These are phyloP conservation scores for Aspergillus eucalypticola DNA, from an alignment of 2,329 filamentous ascomycete species.

Conservation along the genomic window DNA sequence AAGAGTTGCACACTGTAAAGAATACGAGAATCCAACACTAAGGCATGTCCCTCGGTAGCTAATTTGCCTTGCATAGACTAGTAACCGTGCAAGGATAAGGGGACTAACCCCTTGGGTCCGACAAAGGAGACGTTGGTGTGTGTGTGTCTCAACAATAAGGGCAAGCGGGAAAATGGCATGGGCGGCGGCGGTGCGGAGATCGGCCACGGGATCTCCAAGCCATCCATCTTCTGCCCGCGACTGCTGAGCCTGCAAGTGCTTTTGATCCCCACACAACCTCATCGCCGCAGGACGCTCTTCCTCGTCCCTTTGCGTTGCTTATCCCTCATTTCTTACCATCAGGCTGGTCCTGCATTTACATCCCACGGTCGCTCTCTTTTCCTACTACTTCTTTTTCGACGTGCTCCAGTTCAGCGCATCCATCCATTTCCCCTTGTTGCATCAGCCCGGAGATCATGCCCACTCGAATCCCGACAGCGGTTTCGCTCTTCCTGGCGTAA, in stretches of 20 bases:
- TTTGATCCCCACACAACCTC: conserved; percentile 5
- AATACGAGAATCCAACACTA: too few relatives aligned
- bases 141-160: too few relatives aligned
- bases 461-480: conserved; percentile 8
- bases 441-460: conserved; percentile 12
- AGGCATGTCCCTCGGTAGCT: too few relatives aligned
- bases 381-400: conserved; percentile 5
- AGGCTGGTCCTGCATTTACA: conserved; percentile 38
- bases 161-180: background rate
- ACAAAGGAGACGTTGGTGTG: too few relatives aligned
- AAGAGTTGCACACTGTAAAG: too few relatives aligned
- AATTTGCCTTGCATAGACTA: too few relatives aligned
- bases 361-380: conserved; percentile 14
- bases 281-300: background rate
- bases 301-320: background rate
- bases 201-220: conserved; percentile 8
- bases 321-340: conserved; percentile 11
- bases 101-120: too few relatives aligned
- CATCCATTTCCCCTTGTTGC: conserved; percentile 14
- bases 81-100: too few relatives aligned
- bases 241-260: conserved; percentile 5
- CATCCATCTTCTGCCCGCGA: background rate
- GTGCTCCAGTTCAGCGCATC: conserved; percentile 15
- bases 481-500: conserved; percentile 7
- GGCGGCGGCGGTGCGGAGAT: conserved; percentile 7